phyloP scores from a whole-genome alignment of 2,329 filamentous ascomycete genomes.

The Colletotrichum siamense region DNA sequence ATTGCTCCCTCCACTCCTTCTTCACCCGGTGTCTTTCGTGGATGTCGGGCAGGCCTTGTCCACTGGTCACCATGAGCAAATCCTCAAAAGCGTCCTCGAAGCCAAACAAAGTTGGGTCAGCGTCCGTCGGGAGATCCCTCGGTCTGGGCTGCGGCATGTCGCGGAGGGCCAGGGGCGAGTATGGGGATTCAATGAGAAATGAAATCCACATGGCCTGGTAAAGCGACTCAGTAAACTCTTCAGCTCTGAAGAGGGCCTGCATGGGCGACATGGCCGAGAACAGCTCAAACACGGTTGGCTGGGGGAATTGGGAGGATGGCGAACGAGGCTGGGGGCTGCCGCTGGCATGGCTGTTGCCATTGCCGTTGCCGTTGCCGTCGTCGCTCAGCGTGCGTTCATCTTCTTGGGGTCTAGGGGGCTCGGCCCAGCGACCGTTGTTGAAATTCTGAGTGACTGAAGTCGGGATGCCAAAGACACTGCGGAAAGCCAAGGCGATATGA shows the following conservation, averaged over 20 bases:
- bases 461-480: slow-evolving; percentile 29
- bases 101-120: slow-evolving; percentile 47
- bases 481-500: slow-evolving; percentile 35
- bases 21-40: slow-evolving; percentile 37
- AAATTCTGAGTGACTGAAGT: slow-evolving; percentile 30
- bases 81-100: slow-evolving; percentile 66
- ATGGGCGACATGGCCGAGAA: slow-evolving; percentile 11
- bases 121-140: slow-evolving; percentile 42
- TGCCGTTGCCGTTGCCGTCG: neutral
- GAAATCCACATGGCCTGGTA: slow-evolving; percentile 30
- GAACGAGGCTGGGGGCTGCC: neutral
- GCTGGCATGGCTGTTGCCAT: neutral
- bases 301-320: neutral
- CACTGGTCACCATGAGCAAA: slow-evolving; percentile 53
- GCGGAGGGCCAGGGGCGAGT: slow-evolving; percentile 50
- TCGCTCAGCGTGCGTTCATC: neutral
- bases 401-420: neutral
- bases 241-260: slow-evolving; percentile 10
- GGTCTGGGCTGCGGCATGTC: slow-evolving; percentile 54
- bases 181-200: slow-evolving; percentile 45
- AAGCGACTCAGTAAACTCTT: slow-evolving; percentile 19
- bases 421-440: slow-evolving; percentile 18
- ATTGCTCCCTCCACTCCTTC: slow-evolving; percentile 42
- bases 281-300: slow-evolving; percentile 4
- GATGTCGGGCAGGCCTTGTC: slow-evolving; percentile 46